Conservation (phyloP, 345 rosid species). For the Mallotus nudiflorus region DNA sequence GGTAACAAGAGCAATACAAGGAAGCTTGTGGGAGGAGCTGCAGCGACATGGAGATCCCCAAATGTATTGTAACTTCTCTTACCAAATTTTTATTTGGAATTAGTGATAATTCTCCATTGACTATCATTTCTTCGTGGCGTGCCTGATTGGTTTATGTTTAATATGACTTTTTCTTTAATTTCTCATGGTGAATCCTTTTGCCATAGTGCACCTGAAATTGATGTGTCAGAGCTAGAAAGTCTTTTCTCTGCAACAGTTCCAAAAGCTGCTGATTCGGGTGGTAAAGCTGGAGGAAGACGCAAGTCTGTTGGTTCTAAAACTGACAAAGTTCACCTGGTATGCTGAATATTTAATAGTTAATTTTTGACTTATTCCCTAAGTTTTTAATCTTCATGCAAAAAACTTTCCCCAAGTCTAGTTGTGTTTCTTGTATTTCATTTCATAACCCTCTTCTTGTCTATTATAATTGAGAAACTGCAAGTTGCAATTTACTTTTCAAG, state of each 20-base stretch:
- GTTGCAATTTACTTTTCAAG: not conserved
- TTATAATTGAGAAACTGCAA: not conserved
- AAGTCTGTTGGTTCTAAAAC: constrained; percentile 85
- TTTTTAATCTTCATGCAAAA: not conserved
- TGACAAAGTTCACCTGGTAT: constrained; percentile 86
- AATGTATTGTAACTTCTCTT: constrained; percentile 47
- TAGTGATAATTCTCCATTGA: too few relatives aligned
- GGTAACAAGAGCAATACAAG: constrained; percentile 93
- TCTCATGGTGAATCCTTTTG: constrained; percentile 23
- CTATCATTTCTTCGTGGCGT: too few relatives aligned
- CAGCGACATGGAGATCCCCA: constrained; percentile 90
- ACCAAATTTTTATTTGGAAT: constrained; percentile 13
- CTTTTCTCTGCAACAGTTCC: constrained; percentile 85
- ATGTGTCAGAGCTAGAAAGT: constrained; percentile 87
- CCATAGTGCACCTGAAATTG: constrained; percentile 80
- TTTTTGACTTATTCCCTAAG: not conserved
- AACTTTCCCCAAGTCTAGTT: constrained; percentile 1
- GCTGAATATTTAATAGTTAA: not conserved
- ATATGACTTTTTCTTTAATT: constrained; percentile 9
- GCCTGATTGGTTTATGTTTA: constrained; percentile 7
- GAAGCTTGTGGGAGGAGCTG: constrained; percentile 98
- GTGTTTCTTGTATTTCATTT: not conserved
- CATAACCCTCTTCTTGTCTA: not conserved
- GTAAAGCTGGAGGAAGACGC: constrained; percentile 59
- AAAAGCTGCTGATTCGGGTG: constrained; percentile 56